These are phyloP conservation scores for Moricandia arvensis DNA, from an alignment of 345 rosid species.

Conservation along the genomic window DNA sequence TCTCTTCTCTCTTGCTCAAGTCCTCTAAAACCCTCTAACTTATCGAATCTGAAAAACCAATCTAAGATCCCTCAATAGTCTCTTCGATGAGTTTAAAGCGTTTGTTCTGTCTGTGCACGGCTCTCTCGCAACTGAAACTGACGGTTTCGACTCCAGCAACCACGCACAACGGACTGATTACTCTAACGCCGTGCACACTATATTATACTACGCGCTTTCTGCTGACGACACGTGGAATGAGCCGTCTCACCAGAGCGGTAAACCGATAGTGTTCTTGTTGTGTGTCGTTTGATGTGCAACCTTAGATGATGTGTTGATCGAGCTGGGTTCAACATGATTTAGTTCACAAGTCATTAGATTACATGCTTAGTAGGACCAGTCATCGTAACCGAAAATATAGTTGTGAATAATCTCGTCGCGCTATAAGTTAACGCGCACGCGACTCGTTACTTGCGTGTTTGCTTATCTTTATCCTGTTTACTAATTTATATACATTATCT, in stretches of 20 bases:
- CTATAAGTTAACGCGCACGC: not conserved
- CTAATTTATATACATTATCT: not conserved
- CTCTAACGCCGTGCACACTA: not conserved
- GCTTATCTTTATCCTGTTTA: not conserved
- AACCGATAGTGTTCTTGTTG: not conserved
- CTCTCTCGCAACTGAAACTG: not conserved
- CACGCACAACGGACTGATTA: not conserved
- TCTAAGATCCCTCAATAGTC: not conserved
- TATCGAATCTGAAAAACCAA: too few species aligned
- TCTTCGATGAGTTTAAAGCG: not conserved
- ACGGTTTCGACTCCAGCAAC: not conserved
- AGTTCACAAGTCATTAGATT: too few species aligned
- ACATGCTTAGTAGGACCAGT: not conserved
- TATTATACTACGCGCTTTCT: not conserved
- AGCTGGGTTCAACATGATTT: not conserved
- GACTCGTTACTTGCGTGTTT: not conserved
- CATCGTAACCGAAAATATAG: not conserved
- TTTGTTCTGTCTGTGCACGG: not conserved
- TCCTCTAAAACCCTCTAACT: too few species aligned
- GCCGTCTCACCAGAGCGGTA: constrained; percentile 3
- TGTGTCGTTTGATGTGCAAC: not conserved
- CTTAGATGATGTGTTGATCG: not conserved
- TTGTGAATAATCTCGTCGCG: not conserved
- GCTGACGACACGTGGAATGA: not conserved
- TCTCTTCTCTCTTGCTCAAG: not conserved